Conservation (phyloP, 257 asterid genomes). For the Haberlea rhodopensis region DNA sequence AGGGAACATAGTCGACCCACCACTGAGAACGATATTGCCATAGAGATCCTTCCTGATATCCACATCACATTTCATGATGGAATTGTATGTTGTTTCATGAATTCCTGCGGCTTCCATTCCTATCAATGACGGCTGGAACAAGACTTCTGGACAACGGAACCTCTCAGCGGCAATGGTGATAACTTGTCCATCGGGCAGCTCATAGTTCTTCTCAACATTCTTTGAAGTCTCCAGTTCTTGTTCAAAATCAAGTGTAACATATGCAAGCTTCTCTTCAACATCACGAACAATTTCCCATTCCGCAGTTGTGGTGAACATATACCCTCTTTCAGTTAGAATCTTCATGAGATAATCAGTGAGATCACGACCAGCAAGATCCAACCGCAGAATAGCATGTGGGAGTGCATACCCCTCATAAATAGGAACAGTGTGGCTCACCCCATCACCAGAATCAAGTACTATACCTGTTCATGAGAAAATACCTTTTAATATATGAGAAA, state of each 20-base stretch:
- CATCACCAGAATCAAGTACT: conserved; percentile 41
- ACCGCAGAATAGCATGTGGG: conserved; percentile 40
- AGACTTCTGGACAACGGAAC: too few relatives aligned
- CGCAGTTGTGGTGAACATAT: conserved; percentile 35
- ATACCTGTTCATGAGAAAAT: conserved; percentile 28
- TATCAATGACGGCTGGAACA: conserved; percentile 23
- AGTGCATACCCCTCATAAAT: conserved; percentile 47
- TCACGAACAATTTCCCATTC: conserved; percentile 47
- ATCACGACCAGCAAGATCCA: conserved; percentile 50
- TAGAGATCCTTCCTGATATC: conserved; percentile 64
- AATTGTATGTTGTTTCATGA: conserved; percentile 28
- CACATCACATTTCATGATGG: too few relatives aligned
- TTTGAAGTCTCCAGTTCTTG: conserved; percentile 40
- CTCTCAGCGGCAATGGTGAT: conserved; percentile 21
- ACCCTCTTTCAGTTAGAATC: conserved; percentile 38
- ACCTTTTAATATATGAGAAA: too few relatives aligned
- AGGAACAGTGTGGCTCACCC: conserved; percentile 45
- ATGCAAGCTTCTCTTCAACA: conserved; percentile 42
- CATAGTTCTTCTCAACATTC: conserved; percentile 21
- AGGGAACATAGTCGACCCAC: conserved; percentile 71
- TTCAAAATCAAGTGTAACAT: conserved; percentile 40
- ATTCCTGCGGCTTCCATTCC: conserved; percentile 18
- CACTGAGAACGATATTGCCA: conserved; percentile 61
- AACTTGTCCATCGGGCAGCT: too few relatives aligned
- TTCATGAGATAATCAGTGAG: conserved; percentile 45